Evolutionary conservation across 352 stramenopile genomes (phyloP).

Genomic region (Phytophthora pini): DNA sequence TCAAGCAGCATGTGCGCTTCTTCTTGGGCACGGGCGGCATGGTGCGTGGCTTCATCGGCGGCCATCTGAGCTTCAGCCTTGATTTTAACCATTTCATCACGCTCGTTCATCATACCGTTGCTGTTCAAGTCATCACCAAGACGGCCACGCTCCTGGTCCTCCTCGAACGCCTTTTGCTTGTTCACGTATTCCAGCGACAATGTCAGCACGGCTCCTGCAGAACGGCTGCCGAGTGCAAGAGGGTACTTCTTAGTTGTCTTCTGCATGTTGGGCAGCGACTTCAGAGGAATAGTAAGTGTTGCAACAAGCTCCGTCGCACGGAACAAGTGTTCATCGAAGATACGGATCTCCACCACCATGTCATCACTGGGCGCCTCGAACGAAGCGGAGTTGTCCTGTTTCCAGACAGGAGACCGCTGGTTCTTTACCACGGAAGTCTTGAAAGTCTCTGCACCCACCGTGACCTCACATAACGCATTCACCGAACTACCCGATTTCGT

Average conservation of each 20-base stretch:
- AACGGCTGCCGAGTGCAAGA: slow-evolving; percentile 78
- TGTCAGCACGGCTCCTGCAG: slow-evolving; percentile 77
- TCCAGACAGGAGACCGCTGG: slow-evolving; percentile 86
- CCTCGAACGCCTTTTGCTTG: slow-evolving; percentile 79
- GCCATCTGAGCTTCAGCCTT: slow-evolving; percentile 83
- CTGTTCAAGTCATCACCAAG: slow-evolving; percentile 66
- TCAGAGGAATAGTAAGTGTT: slow-evolving; percentile 80
- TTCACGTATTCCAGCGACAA: slow-evolving; percentile 87
- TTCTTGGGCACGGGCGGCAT: slow-evolving; percentile 73
- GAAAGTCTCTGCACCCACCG: slow-evolving; percentile 81
- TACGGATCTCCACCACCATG: slow-evolving; percentile 84
- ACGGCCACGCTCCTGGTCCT: slow-evolving; percentile 70
- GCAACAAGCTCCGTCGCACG: slow-evolving; percentile 74
- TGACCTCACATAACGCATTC: slow-evolving; percentile 86
- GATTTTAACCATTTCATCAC: slow-evolving; percentile 87
- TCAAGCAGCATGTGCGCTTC: slow-evolving; percentile 78
- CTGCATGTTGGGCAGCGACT: slow-evolving; percentile 85
- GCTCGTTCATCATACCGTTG: slow-evolving; percentile 72
- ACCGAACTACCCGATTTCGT: slow-evolving; percentile 76
- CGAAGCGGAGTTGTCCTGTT: slow-evolving; percentile 84
- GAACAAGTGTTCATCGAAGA: slow-evolving; percentile 88
- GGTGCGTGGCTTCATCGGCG: slow-evolving; percentile 78
- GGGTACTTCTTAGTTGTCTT: slow-evolving; percentile 88
- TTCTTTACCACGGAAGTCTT: slow-evolving; percentile 85
- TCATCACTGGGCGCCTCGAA: slow-evolving; percentile 82